Conservation (phyloP, 345 rosid species). For the Punica granatum region DNA sequence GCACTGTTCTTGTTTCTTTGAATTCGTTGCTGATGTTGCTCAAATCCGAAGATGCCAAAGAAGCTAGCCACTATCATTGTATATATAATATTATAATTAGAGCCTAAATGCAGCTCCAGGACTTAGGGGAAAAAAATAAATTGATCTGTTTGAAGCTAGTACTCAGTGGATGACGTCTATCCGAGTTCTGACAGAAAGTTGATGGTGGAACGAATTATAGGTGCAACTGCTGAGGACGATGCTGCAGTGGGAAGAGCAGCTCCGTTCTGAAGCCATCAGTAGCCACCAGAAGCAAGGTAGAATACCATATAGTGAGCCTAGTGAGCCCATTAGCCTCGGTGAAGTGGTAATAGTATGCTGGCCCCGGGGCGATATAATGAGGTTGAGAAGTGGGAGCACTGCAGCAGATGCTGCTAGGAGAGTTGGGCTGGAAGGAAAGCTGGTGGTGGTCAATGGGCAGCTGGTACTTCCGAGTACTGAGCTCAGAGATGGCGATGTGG, state of each 20-base stretch:
- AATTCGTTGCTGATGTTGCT: neutral
- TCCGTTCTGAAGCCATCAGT: conserved; percentile 34
- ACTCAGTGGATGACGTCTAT: neutral
- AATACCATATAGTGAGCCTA: neutral
- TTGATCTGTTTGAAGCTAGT: too few species aligned
- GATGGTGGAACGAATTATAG: conserved; percentile 16
- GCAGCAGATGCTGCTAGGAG: conserved; percentile 71
- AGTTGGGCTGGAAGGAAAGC: conserved; percentile 51
- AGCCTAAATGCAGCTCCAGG: too few species aligned
- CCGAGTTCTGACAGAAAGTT: neutral
- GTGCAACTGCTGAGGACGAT: conserved; percentile 59
- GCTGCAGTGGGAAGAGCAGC: conserved; percentile 71
- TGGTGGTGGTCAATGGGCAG: conserved; percentile 56
- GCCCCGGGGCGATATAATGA: conserved; percentile 65
- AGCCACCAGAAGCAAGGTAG: conserved; percentile 20
- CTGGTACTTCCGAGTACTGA: conserved; percentile 49
- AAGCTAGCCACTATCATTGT: too few species aligned
- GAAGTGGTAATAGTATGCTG: conserved; percentile 60
- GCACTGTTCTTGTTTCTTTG: neutral
- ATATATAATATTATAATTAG: too few species aligned
- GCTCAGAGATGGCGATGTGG: conserved; percentile 67
- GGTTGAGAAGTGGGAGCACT: conserved; percentile 57
- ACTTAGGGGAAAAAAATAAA: neutral
- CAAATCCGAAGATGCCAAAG: too few species aligned
- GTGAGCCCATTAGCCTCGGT: conserved; percentile 27